These are phyloP conservation scores for Grigorovia humatica DNA, from an alignment of 805 yeast species.

Conservation along the genomic window DNA sequence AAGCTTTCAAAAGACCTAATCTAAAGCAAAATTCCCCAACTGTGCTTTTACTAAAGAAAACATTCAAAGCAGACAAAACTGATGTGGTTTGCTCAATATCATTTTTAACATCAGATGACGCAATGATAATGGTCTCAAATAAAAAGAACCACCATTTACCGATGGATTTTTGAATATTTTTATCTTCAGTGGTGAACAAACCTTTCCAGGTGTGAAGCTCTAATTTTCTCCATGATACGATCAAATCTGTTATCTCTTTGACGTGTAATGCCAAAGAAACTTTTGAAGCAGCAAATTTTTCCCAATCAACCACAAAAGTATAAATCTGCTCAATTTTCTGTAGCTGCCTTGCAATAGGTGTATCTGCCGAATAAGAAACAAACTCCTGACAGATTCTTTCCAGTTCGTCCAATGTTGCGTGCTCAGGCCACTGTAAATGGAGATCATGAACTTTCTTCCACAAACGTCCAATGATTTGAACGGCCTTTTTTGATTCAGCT, in stretches of 20 bases:
- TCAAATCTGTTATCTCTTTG: conserved; percentile 50
- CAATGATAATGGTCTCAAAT: conserved; percentile 64
- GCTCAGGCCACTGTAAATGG: conserved; percentile 82
- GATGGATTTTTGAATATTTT: conserved; percentile 34
- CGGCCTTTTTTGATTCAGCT: conserved; percentile 52
- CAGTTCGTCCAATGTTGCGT: conserved; percentile 72
- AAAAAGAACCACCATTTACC: conserved; percentile 91
- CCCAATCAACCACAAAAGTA: conserved; percentile 83
- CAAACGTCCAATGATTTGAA: conserved; percentile 36
- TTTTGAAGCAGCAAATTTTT: conserved; percentile 74
- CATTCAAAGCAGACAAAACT: conserved; percentile 50
- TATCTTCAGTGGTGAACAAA: conserved; percentile 57
- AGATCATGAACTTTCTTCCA: conserved; percentile 38
- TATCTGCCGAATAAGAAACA: conserved; percentile 45
- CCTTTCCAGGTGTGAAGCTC: conserved; percentile 82
- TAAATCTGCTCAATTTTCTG: conserved; percentile 82
- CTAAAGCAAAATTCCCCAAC: conserved; percentile 64
- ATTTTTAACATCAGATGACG: conserved; percentile 27
- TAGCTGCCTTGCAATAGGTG: conserved; percentile 69
- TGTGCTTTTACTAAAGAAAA: conserved; percentile 66
- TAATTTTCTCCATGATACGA: conserved; percentile 83
- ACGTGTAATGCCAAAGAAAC: conserved; percentile 51
- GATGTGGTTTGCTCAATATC: conserved; percentile 4
- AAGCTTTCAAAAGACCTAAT: conserved; percentile 52
- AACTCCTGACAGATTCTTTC: conserved; percentile 56